Percentiles rank a stretch among this genome's conserved stretches.
Conservation (phyloP, 306 rosid genomes). For the Spatholobus suberectus region DNA sequence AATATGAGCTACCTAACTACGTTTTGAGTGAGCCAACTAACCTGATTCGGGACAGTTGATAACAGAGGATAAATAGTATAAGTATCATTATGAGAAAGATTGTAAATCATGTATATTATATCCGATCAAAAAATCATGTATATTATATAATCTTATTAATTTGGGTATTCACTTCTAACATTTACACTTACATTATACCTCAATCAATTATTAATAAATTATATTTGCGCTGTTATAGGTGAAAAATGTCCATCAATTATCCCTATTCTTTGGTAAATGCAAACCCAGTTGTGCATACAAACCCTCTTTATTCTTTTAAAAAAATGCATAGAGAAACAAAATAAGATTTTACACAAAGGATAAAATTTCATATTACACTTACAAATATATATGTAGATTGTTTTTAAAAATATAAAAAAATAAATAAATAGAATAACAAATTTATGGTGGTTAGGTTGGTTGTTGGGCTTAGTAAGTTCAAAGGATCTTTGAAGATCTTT, state of each 20-base stretch:
- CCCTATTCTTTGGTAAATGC: slow-evolving; percentile 33
- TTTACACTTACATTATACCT: slow-evolving; percentile 40
- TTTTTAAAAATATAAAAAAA: too few relatives aligned
- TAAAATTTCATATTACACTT: too few relatives aligned
- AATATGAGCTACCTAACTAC: slow-evolving; percentile 92
- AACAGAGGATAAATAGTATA: slow-evolving; percentile 39
- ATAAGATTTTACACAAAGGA: too few relatives aligned
- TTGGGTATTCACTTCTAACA: slow-evolving; percentile 46
- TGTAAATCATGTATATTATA: slow-evolving; percentile 78
- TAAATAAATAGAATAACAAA: too few relatives aligned
- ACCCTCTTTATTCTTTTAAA: too few relatives aligned
- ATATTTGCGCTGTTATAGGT: slow-evolving; percentile 35
- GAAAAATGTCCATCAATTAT: background rate
- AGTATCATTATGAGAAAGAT: slow-evolving; percentile 49
- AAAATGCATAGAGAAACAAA: too few relatives aligned
- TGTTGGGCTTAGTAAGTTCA: too few relatives aligned
- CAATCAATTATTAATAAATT: slow-evolving; percentile 29
- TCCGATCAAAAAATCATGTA: slow-evolving; percentile 69
- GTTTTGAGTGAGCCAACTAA: slow-evolving; percentile 97
- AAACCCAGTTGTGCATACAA: background rate
- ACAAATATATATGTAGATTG: too few relatives aligned
- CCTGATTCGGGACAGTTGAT: slow-evolving; percentile 72
- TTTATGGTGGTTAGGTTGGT: too few relatives aligned
- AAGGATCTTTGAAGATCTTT: too few relatives aligned
- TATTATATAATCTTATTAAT: slow-evolving; percentile 55